Evolutionary conservation across 371 early-diverging fungal genomes (phyloP).

Genomic region (Vairimorpha necatrix): DNA sequence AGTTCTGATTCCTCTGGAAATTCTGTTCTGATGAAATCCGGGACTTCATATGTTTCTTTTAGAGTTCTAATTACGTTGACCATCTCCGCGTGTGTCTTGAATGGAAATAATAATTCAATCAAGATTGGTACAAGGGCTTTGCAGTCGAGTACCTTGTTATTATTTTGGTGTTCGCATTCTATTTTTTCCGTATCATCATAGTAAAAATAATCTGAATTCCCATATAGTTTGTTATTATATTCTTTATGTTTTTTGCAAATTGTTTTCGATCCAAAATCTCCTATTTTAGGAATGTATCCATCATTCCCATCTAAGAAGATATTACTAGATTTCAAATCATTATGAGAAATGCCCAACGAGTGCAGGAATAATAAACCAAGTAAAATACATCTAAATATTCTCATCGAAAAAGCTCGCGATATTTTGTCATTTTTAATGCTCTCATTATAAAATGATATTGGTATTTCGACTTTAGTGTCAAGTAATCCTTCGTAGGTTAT

Average conservation of each 20-base stretch:
- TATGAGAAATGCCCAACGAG: conserved; percentile 34
- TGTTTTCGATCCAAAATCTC: conserved; percentile 48
- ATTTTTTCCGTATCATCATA: background rate
- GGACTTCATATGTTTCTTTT: background rate
- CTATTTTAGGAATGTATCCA: conserved; percentile 67
- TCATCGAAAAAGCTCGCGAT: background rate
- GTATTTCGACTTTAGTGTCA: background rate
- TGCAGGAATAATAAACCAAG: conserved; percentile 34
- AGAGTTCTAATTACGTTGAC: background rate
- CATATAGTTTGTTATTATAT: background rate
- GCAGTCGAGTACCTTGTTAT: background rate
- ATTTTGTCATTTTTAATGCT: background rate
- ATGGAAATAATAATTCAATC: background rate
- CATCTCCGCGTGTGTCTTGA: conserved; percentile 3
- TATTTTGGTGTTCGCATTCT: background rate
- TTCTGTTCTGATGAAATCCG: background rate
- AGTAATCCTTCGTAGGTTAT: background rate
- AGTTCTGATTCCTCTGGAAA: background rate
- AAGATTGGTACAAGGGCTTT: background rate
- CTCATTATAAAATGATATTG: background rate
- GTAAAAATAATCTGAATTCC: background rate
- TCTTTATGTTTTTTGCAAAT: background rate
- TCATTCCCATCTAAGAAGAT: conserved; percentile 29
- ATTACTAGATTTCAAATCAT: conserved; percentile 52
- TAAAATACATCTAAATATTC: conserved; percentile 35